Evolutionary conservation across 176 grass and related monocot genomes (phyloP), one percentile per base, ranked within the genome.

Genomic region (Carex parvula): DNA sequence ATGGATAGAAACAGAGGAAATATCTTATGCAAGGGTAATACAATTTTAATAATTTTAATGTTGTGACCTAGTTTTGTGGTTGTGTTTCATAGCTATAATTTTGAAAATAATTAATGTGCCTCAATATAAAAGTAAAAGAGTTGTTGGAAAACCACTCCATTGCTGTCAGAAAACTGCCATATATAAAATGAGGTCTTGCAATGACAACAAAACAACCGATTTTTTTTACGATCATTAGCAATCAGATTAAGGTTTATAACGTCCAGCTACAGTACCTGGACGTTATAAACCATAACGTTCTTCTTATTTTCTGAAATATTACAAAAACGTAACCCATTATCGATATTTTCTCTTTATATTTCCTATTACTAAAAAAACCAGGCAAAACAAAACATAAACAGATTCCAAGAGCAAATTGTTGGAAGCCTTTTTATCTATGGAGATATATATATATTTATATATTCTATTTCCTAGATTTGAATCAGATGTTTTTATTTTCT

Each of bases 401-500:
- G 2, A 76, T 76, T 58, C 57, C 52, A 44, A 56, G 18, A 80
- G 16, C 56, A 60, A 41, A 14, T 39, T 60, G 21, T 60, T 39
- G 37, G 79, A 21, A 18, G 68, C 68, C 37, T 42, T 81, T 81
- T 46, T 81, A 48, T 81, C 58, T 46, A 21, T 41, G 17, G 30
- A 22, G 33, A 26, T 26, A 26, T 26, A 26, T 26, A 29, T 29
- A 76, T 76, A 16, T n/a, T n/a, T 76, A 76, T 76, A 16, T 76
- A 76, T 76, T 55, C 24, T 76, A 30, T 55, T 53, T 77, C 46
- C 50, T 33, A 77, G 24, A 56, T 77, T 77, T 77, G 50, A 56
- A 32, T 56, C 71, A 76, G 71, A 55, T 54, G 71, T 76, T 67
- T 76, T 54, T 15, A 2, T 53, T 53, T 75, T 11, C 29, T 74